Base-by-base conservation (phyloP, 805 yeast species). In the Cyberlindnera petersonii region DNA sequence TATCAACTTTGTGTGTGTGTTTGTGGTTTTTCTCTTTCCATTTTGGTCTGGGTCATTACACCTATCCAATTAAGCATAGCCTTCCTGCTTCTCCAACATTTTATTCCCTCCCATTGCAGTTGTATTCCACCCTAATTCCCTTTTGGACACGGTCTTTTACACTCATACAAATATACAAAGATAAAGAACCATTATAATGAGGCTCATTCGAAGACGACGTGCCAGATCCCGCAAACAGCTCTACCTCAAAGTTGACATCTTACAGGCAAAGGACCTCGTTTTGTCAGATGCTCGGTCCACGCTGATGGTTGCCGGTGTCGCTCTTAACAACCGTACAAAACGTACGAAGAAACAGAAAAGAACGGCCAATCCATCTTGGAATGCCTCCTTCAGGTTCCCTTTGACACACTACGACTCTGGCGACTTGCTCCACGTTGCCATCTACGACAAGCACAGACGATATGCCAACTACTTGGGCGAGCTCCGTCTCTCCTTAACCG, bases 401-500 rank as follows among this genome's bases (percentile, higher is more conserved):
- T 31, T 56, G 27, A 27, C 33, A 0, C 30, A 35, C 1, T 31
- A 34, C 7, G 38, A 39, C 3, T 14, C 42, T 7, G 37, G 46
- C 9, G 49, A 48, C 16, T 40, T 45, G 6, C 13, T 56, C 2
- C 55, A 50, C 19, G 35, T 56, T 13, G 57, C 53, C 0, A 49
- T 56, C 3, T 53, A 49, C 23, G 60, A 56, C 31, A 53, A 46
- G 26, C 60, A 56, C 28, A 44, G 53, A 17, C 44, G 37, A 24
- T 56, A 55, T 19, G 50, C 55, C 11, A 52, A 50, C 21, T 55
- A 56, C 17, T 35, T 56, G 3, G 60, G 60, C 1, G 60, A 56
- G 32, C 34, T 56, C 6, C 42, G 59, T 24, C 41, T 56, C 1
- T 47, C 56, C 3, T 24, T 59, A 10, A 18, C 40, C 7, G 53